Percentiles rank a stretch among this genome's conserved stretches.
These are phyloP conservation scores for Trichoderma semiorbis DNA, from an alignment of 2,329 filamentous ascomycete genomes.

Conservation along the genomic window DNA sequence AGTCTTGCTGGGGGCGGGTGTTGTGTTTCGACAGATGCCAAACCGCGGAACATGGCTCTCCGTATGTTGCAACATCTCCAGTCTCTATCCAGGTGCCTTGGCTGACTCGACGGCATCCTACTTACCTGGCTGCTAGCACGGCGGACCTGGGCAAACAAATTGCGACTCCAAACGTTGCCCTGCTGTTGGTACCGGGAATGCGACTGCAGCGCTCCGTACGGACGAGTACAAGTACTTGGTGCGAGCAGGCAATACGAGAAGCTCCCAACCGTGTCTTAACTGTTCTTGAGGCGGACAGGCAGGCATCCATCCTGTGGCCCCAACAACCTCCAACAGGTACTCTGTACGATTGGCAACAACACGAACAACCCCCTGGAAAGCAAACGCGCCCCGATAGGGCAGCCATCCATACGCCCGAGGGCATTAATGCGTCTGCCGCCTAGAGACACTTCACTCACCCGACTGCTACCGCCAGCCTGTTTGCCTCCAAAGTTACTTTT, in stretches of 20 bases:
- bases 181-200: not conserved
- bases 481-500: not conserved
- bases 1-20: not conserved
- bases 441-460: not conserved
- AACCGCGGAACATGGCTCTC: not conserved
- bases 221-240: not conserved
- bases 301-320: conserved; percentile 5
- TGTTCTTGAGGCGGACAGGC: not conserved
- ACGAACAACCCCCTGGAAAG: not conserved
- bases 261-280: not conserved
- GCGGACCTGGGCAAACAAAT: not conserved
- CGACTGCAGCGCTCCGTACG: not conserved
- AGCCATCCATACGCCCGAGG: conserved; percentile 8
- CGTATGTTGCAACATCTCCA: not conserved
- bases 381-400: not conserved
- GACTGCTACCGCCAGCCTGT: not conserved
- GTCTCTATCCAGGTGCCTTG: not conserved
- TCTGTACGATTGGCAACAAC: not conserved
- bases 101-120: not conserved
- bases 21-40: not conserved
- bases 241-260: not conserved
- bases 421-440: conserved; percentile 12
- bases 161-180: not conserved
- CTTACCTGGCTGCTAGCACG: not conserved
- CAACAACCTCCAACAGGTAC: not conserved